phyloP scores from a whole-genome alignment of 2,329 filamentous ascomycete species.

The Cladophialophora immunda region DNA sequence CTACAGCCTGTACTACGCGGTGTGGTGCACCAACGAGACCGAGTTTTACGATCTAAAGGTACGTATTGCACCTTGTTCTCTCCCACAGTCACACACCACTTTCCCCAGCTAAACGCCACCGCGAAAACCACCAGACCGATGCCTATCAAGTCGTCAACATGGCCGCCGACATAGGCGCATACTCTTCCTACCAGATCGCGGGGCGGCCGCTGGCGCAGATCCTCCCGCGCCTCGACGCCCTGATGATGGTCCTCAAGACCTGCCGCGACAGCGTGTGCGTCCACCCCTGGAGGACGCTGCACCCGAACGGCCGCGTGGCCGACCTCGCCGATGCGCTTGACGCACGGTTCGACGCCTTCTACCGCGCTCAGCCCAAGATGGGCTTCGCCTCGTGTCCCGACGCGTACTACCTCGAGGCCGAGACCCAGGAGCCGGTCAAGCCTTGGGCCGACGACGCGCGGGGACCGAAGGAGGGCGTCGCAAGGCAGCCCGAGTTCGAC shows the following conservation, averaged over 20 bases:
- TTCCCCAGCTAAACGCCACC: slow-evolving; percentile 40
- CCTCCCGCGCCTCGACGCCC: slow-evolving; percentile 43
- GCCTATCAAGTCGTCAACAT: slow-evolving; percentile 48
- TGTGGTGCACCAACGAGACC: slow-evolving; percentile 53
- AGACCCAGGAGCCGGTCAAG: background rate
- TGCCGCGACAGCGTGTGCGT: slow-evolving; percentile 45
- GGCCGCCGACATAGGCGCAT: slow-evolving; percentile 28
- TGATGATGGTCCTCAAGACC: slow-evolving; percentile 47
- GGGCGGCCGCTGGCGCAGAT: slow-evolving; percentile 34
- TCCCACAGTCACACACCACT: too few relatives aligned
- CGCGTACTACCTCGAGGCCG: slow-evolving; percentile 41
- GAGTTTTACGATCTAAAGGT: slow-evolving; percentile 51
- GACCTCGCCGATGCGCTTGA: slow-evolving; percentile 46
- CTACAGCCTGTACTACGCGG: slow-evolving; percentile 51
- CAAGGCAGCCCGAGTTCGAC: background rate
- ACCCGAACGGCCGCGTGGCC: slow-evolving; percentile 42
- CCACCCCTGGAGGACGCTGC: slow-evolving; percentile 44
- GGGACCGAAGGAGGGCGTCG: background rate
- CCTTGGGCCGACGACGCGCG: background rate
- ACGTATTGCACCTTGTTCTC: too few relatives aligned
- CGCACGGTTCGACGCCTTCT: slow-evolving; percentile 45
- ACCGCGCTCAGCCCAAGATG: slow-evolving; percentile 43
- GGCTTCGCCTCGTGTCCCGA: slow-evolving; percentile 46
- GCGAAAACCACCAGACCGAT: slow-evolving; percentile 44
- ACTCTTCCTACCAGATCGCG: background rate